A percentile compares a stretch with the other conserved stretches of the same genome.
These are phyloP conservation scores for Aspergillus puulaauensis DNA, from an alignment of 2,329 filamentous ascomycete species.

Conservation along the genomic window DNA sequence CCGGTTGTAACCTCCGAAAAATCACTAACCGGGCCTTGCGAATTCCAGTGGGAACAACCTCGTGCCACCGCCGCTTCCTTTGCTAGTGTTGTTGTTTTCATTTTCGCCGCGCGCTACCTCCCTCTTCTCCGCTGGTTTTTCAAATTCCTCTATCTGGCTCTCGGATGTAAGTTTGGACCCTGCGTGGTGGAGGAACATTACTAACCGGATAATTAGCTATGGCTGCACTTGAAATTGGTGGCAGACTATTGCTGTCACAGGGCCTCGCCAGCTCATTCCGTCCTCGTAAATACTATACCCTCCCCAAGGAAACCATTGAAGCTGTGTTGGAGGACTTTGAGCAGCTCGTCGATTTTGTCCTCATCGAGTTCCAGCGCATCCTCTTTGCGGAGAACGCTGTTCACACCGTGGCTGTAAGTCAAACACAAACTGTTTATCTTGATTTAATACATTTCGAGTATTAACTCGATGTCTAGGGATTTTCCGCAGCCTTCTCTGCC, in stretches of 20 bases:
- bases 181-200: slow-evolving; percentile 12
- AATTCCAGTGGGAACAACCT: slow-evolving; percentile 63
- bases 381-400: slow-evolving; percentile 66
- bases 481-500: slow-evolving; percentile 57
- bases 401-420: slow-evolving; percentile 58
- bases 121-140: slow-evolving; percentile 62
- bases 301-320: slow-evolving; percentile 64
- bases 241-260: slow-evolving; percentile 56
- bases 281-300: slow-evolving; percentile 64
- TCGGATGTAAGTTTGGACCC: slow-evolving; percentile 52
- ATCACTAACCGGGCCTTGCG: neutral
- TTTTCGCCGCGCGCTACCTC: slow-evolving; percentile 63
- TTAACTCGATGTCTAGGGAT: slow-evolving; percentile 48
- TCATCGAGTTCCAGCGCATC: slow-evolving; percentile 67
- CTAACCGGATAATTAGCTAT: slow-evolving; percentile 45
- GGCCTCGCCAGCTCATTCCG: slow-evolving; percentile 62
- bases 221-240: slow-evolving; percentile 57
- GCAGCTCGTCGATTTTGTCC: slow-evolving; percentile 67
- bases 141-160: slow-evolving; percentile 58
- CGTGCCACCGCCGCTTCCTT: slow-evolving; percentile 63
- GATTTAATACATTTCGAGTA: neutral
- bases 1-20: neutral
- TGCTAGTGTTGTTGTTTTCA: slow-evolving; percentile 55
- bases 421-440: neutral
- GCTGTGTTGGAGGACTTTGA: slow-evolving; percentile 61